Evolutionary conservation across 495 filamentous ascomycete genomes (phyloP).

Genomic region (Penicillium parvum): DNA sequence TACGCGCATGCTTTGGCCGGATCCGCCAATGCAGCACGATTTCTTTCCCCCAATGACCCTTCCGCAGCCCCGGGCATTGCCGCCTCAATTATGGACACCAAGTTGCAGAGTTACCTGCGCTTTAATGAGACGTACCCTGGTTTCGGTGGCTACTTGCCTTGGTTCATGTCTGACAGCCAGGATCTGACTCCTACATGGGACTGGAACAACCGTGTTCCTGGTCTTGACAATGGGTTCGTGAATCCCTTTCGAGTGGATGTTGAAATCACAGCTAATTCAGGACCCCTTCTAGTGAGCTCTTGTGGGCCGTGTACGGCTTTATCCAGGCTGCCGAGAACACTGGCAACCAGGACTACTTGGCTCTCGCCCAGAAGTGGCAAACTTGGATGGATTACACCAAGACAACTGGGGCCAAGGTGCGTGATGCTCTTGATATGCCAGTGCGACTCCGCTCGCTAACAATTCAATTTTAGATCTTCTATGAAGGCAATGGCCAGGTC

Average conservation of each 20-base stretch:
- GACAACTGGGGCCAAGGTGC: slow-evolving; percentile 24
- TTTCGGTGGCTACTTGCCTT: slow-evolving; percentile 33
- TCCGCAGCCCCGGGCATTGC: slow-evolving; percentile 21
- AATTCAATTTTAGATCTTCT: too few relatives aligned
- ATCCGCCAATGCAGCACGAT: slow-evolving; percentile 23
- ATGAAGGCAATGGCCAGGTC: slow-evolving; percentile 22
- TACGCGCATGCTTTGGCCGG: slow-evolving; percentile 30
- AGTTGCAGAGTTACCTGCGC: slow-evolving; percentile 29
- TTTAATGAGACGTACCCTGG: slow-evolving; percentile 37
- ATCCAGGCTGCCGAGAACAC: slow-evolving; percentile 24
- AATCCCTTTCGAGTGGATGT: not conserved
- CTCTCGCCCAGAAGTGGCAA: slow-evolving; percentile 28
- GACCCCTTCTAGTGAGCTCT: slow-evolving; percentile 17
- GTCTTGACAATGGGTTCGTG: slow-evolving; percentile 31
- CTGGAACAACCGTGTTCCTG: slow-evolving; percentile 32
- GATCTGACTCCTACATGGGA: slow-evolving; percentile 26
- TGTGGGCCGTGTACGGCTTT: slow-evolving; percentile 35
- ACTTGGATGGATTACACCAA: slow-evolving; percentile 36
- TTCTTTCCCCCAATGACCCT: slow-evolving; percentile 23
- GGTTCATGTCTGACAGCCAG: slow-evolving; percentile 21
- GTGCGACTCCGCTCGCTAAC: too few relatives aligned
- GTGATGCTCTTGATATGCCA: too few relatives aligned
- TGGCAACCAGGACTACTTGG: slow-evolving; percentile 11
- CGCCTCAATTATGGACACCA: slow-evolving; percentile 26
- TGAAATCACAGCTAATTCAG: not conserved